Conservation (phyloP, 352 stramenopile genomes). For the Pythium coloratum region DNA sequence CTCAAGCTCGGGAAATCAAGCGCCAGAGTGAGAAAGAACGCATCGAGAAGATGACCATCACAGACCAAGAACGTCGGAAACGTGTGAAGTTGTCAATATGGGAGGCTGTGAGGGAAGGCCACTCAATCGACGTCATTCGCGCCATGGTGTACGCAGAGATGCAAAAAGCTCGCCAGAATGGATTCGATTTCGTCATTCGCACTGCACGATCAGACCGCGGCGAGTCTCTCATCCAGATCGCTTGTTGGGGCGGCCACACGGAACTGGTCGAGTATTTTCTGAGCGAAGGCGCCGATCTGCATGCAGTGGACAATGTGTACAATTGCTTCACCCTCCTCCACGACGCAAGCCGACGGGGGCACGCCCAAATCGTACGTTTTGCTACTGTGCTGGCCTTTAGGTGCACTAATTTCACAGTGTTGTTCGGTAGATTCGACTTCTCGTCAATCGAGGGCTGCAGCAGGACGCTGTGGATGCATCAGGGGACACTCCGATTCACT, state of each 20-base stretch:
- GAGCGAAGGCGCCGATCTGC: conserved; percentile 54
- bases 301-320: conserved; percentile 48
- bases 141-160: conserved; percentile 58
- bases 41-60: neutral
- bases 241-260: conserved; percentile 70
- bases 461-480: conserved; percentile 43
- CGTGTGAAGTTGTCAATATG: conserved; percentile 62
- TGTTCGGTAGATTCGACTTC: conserved; percentile 40
- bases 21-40: conserved; percentile 17
- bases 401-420: neutral
- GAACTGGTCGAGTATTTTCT: conserved; percentile 58
- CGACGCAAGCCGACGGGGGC: conserved; percentile 55
- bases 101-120: conserved; percentile 61
- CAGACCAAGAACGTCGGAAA: conserved; percentile 13
- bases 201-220: conserved; percentile 49
- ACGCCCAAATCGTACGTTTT: conserved; percentile 45
- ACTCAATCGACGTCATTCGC: conserved; percentile 46
- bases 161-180: conserved; percentile 59
- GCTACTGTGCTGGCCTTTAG: neutral
- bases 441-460: conserved; percentile 45
- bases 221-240: conserved; percentile 65
- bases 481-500: conserved; percentile 69
- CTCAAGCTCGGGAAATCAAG: conserved; percentile 17
- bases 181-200: conserved; percentile 56
- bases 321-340: conserved; percentile 71